Percentiles rank a stretch among this genome's conserved stretches.
These are phyloP conservation scores for Pythium folliculosum DNA, from an alignment of 352 stramenopile species.

Conservation along the genomic window DNA sequence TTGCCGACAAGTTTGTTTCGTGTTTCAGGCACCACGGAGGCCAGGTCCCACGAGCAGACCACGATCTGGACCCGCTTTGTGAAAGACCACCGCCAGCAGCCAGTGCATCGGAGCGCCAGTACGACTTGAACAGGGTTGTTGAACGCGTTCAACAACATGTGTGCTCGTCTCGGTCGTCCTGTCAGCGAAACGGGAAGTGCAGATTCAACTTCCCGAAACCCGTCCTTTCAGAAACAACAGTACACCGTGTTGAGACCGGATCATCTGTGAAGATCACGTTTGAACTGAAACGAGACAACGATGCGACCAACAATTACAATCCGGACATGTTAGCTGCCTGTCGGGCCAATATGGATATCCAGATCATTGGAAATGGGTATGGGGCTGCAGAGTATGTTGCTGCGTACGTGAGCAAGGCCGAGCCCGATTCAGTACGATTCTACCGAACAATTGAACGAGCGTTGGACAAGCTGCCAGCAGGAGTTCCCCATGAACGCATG, in stretches of 20 bases:
- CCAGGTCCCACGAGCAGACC: neutral
- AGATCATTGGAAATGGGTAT: conserved; percentile 33
- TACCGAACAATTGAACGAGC: conserved; percentile 7
- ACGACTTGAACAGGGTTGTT: neutral
- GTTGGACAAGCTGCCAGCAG: neutral
- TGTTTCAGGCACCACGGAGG: neutral
- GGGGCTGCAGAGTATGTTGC: conserved; percentile 31
- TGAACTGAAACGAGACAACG: conserved; percentile 8
- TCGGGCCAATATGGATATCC: conserved; percentile 35
- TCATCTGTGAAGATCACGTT: neutral
- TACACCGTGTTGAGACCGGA: neutral
- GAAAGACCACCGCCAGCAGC: neutral
- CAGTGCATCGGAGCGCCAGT: too few relatives aligned
- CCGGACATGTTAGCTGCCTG: conserved; percentile 1
- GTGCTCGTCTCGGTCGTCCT: conserved; percentile 10
- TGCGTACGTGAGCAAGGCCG: conserved; percentile 34
- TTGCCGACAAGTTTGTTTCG: conserved; percentile 11
- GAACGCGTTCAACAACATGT: conserved; percentile 16
- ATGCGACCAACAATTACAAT: conserved; percentile 18
- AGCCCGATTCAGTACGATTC: conserved; percentile 28
- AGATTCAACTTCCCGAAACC: conserved; percentile 10
- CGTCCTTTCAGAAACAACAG: neutral
- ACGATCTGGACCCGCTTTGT: neutral
- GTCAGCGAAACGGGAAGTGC: conserved; percentile 12
- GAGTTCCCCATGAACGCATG: neutral